Conservation (phyloP, 257 asterid genomes). For the Salvia rosmarinus region DNA sequence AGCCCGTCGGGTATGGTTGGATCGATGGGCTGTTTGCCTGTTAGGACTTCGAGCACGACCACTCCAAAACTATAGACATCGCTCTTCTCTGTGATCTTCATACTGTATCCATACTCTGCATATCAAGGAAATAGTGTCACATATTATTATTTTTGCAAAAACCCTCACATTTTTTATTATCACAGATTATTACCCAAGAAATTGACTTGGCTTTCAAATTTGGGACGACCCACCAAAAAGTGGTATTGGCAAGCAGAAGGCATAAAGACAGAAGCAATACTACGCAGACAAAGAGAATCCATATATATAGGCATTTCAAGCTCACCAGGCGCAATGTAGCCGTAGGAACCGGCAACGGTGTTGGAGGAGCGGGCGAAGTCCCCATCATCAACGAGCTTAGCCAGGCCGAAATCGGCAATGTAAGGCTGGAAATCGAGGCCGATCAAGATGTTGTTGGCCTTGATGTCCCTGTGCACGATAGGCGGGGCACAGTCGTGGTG, state of each 20-base stretch:
- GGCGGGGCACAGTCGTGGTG: constrained; percentile 88
- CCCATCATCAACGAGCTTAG: constrained; percentile 69
- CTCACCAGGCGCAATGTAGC: constrained; percentile 90
- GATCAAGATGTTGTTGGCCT: constrained; percentile 78
- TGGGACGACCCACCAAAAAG: no score
- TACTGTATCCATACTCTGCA: constrained; percentile 82
- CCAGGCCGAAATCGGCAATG: constrained; percentile 84
- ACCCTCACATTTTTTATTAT: no score
- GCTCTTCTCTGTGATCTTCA: constrained; percentile 78
- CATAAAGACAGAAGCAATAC: no score
- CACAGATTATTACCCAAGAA: no score
- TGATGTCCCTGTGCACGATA: constrained; percentile 78
- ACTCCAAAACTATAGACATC: constrained; percentile 85
- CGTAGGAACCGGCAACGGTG: constrained; percentile 82
- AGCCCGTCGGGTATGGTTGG: constrained; percentile 79
- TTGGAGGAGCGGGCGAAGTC: constrained; percentile 81
- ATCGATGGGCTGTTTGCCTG: constrained; percentile 84
- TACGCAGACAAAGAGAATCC: no score
- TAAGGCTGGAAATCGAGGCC: constrained; percentile 83
- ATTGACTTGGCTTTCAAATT: no score
- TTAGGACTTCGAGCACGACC: constrained; percentile 72
- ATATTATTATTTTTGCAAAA: neutral
- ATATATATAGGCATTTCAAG: no score
- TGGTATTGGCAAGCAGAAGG: no score
- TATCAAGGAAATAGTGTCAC: neutral